A percentile compares a stretch with the other conserved stretches of the same genome.
phyloP scores from a whole-genome alignment of 257 asterid species.

The Scutellaria galericulata region DNA sequence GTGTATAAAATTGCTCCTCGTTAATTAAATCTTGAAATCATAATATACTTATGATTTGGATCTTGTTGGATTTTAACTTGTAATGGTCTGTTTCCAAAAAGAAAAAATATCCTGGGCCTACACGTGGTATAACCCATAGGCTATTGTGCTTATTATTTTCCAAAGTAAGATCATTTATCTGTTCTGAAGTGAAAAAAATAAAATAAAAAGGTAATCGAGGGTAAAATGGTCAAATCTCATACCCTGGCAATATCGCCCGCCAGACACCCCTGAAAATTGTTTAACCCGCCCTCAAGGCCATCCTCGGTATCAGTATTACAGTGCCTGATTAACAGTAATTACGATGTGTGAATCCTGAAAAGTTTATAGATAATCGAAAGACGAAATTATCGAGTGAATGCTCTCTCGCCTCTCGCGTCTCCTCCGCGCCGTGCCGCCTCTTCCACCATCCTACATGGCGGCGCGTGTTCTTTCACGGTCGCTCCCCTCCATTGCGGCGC shows the following conservation, averaged over 20 bases:
- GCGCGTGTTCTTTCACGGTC: slow-evolving; percentile 71
- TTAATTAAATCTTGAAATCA: no score
- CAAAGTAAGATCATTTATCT: neutral
- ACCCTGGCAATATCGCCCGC: slow-evolving; percentile 8
- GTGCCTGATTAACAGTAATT: neutral
- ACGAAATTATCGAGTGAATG: slow-evolving; percentile 47
- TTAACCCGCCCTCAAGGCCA: slow-evolving; percentile 27
- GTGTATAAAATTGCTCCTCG: no score
- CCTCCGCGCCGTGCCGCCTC: slow-evolving; percentile 50
- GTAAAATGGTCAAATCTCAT: neutral
- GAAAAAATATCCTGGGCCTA: no score
- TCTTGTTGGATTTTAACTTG: no score
- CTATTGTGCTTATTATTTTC: no score
- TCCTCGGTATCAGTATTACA: slow-evolving; percentile 22
- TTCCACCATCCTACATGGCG: slow-evolving; percentile 59
- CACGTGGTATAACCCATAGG: no score
- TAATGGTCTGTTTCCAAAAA: no score
- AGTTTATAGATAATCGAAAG: neutral
- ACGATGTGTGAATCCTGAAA: neutral
- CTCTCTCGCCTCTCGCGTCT: slow-evolving; percentile 60
- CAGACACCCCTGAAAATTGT: slow-evolving; percentile 11
- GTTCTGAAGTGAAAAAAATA: neutral
- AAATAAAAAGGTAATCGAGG: neutral
- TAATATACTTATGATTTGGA: no score
- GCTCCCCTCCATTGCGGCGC: slow-evolving; percentile 39